Percentiles rank a stretch among this genome's conserved stretches.
Conservation (phyloP, 1,284 basidiomycete genomes). For the Retiboletus flavoniger region DNA sequence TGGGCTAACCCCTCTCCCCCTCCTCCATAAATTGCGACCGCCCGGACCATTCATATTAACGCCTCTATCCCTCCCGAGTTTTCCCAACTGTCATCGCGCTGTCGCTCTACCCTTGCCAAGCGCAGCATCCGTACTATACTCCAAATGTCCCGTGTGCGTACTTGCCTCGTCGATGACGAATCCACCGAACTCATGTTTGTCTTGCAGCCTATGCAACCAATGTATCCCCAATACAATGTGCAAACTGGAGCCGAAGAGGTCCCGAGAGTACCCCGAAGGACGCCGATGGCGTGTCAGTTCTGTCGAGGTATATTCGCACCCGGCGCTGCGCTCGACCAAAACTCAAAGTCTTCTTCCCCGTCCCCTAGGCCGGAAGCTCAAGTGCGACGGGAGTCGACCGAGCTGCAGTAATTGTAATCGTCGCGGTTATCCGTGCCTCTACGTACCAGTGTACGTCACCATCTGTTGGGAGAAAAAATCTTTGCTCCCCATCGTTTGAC, state of each 20-base stretch:
- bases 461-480: constrained; percentile 5
- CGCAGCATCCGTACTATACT: neutral
- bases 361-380: constrained; percentile 54
- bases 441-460: constrained; percentile 52
- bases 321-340: neutral
- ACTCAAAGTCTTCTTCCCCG: neutral
- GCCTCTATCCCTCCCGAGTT: constrained; percentile 12
- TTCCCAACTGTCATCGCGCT: neutral
- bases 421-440: constrained; percentile 48
- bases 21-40: constrained; percentile 33
- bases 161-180: neutral
- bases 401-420: constrained; percentile 54
- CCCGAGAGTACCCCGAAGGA: constrained; percentile 48
- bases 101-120: constrained; percentile 3
- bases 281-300: constrained; percentile 58
- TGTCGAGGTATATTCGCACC: constrained; percentile 46
- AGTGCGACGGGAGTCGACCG: constrained; percentile 56
- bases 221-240: constrained; percentile 11
- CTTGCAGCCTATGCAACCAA: constrained; percentile 11
- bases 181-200: neutral
- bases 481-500: neutral
- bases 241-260: constrained; percentile 17
- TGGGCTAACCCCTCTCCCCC: constrained; percentile 20
- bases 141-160: constrained; percentile 30
- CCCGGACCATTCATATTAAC: constrained; percentile 2